These are phyloP conservation scores for Alloascoidea hylecoeti DNA, from an alignment of 805 yeast genomes.

Conservation along the genomic window DNA sequence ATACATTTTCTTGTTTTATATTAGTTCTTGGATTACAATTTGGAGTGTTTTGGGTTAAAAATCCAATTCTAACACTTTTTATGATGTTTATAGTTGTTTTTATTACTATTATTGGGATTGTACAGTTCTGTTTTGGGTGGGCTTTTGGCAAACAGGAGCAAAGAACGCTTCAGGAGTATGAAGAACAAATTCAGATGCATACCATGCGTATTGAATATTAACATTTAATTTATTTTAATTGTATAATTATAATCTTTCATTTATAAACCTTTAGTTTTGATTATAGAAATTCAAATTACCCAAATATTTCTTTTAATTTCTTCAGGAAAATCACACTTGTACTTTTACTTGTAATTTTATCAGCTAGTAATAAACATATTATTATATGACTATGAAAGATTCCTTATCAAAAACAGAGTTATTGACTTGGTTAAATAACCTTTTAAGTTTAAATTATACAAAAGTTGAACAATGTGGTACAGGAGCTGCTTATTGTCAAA, in stretches of 20 bases:
- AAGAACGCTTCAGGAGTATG: slow-evolving; percentile 66
- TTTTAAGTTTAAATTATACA: slow-evolving; percentile 46
- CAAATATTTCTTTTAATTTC: too few species aligned
- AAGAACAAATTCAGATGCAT: slow-evolving; percentile 43
- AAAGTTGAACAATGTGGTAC: slow-evolving; percentile 91
- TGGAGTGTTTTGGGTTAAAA: slow-evolving; percentile 43
- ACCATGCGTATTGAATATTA: too few species aligned
- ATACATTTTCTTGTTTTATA: slow-evolving; percentile 43
- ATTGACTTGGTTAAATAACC: slow-evolving; percentile 70
- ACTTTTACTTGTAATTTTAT: too few species aligned
- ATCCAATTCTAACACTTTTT: slow-evolving; percentile 54
- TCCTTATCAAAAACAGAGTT: slow-evolving; percentile 81
- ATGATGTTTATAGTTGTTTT: slow-evolving; percentile 41
- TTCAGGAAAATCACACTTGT: too few species aligned
- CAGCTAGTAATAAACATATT: too few species aligned
- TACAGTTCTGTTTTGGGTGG: slow-evolving; percentile 67
- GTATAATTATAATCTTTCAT: too few species aligned
- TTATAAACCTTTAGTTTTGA: too few species aligned
- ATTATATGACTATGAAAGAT: too few species aligned
- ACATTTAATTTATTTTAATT: too few species aligned
- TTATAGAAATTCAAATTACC: too few species aligned
- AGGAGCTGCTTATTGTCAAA: slow-evolving; percentile 91
- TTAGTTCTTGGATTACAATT: slow-evolving; percentile 38
- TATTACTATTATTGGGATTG: slow-evolving; percentile 48
- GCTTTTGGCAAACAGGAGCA: slow-evolving; percentile 71